A percentile compares a stretch with the other conserved stretches of the same genome.
phyloP scores from a whole-genome alignment of 805 yeast species.

The Kodamaea sagamina region DNA sequence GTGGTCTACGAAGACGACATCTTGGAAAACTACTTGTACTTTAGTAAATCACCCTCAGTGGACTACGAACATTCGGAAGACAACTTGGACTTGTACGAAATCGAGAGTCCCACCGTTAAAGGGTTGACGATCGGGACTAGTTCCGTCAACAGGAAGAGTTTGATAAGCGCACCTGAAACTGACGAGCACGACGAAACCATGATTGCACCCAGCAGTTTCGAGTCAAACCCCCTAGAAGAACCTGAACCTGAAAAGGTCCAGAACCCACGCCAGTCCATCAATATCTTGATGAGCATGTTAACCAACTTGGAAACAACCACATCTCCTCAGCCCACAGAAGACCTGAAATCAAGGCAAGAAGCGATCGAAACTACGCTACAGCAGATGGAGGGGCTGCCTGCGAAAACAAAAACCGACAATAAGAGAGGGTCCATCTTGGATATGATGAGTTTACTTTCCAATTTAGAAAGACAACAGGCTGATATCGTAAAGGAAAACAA shows the following conservation, averaged over 20 bases:
- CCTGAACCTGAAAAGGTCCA: not conserved
- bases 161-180: not conserved
- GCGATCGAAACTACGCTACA: conserved; percentile 1
- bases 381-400: not conserved
- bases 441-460: conserved; percentile 19
- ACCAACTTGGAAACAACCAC: conserved; percentile 19
- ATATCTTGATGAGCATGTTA: conserved; percentile 32
- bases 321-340: not conserved
- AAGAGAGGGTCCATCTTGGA: conserved; percentile 18
- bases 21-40: conserved; percentile 32
- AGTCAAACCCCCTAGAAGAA: not conserved
- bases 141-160: conserved; percentile 3
- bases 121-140: conserved; percentile 36
- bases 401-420: conserved; percentile 1
- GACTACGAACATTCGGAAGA: conserved; percentile 1
- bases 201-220: not conserved
- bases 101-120: conserved; percentile 34
- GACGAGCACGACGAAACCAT: not conserved
- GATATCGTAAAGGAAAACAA: conserved; percentile 14
- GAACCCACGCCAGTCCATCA: conserved; percentile 25
- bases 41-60: conserved; percentile 25
- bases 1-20: conserved; percentile 34
- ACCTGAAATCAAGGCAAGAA: conserved; percentile 3
- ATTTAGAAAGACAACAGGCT: conserved; percentile 17
- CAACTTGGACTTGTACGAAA: conserved; percentile 23